phyloP scores from a whole-genome alignment of 495 filamentous ascomycete species.

The Xylaria palmicola region DNA sequence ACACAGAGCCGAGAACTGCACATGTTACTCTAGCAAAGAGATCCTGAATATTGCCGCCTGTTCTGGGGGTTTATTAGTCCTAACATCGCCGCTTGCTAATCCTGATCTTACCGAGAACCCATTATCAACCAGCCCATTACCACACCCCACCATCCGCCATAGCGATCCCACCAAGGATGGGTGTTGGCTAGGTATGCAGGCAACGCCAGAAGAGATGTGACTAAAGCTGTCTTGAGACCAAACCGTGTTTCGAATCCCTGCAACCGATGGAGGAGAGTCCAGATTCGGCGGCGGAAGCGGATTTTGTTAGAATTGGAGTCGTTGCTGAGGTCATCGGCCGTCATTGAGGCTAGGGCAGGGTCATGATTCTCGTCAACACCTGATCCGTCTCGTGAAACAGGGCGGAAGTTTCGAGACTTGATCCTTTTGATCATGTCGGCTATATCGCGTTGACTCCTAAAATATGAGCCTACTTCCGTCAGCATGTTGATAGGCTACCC shows the following conservation, averaged over 20 bases:
- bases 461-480: conserved; percentile 42
- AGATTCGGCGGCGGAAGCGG: conserved; percentile 43
- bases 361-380: conserved; percentile 23
- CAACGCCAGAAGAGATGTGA: conserved; percentile 50
- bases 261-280: conserved; percentile 50
- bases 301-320: conserved; percentile 26
- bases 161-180: conserved; percentile 50
- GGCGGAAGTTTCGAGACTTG: conserved; percentile 25
- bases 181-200: conserved; percentile 51
- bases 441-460: conserved; percentile 47
- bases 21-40: conserved; percentile 47
- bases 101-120: conserved; percentile 41
- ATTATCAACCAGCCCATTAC: conserved; percentile 60
- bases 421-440: conserved; percentile 32
- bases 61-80: conserved; percentile 28
- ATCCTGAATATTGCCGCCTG: conserved; percentile 57
- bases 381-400: conserved; percentile 25
- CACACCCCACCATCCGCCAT: conserved; percentile 58
- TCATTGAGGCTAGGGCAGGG: conserved; percentile 21
- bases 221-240: conserved; percentile 54
- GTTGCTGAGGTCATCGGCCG: conserved; percentile 24
- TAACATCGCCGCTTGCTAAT: neutral
- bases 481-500: conserved; percentile 16
- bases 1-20: conserved; percentile 50
- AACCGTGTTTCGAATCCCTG: conserved; percentile 60